Evolutionary conservation across 805 yeast genomes (phyloP).

Genomic region (Saccharomyces kudriavzevii): DNA sequence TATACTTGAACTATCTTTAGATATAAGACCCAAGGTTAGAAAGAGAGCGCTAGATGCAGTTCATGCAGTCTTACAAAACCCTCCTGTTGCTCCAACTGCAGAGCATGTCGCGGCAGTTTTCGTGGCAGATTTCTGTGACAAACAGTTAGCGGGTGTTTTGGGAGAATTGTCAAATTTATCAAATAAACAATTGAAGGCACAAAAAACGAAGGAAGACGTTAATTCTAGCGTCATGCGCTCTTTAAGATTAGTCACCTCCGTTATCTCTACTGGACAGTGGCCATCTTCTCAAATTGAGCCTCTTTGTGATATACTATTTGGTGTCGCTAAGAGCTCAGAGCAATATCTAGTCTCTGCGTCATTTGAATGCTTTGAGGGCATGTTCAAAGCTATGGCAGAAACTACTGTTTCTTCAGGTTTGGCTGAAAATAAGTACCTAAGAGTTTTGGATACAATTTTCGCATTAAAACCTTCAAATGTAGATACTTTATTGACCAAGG

Average conservation of each 20-base stretch:
- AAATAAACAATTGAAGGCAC: constrained; percentile 28
- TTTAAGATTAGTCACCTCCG: constrained; percentile 64
- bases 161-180: constrained; percentile 31
- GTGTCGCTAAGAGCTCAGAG: constrained; percentile 72
- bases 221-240: constrained; percentile 61
- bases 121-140: constrained; percentile 62
- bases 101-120: constrained; percentile 70
- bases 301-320: constrained; percentile 68
- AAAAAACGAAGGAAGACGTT: constrained; percentile 38
- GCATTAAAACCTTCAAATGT: constrained; percentile 73
- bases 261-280: constrained; percentile 76
- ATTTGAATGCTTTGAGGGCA: constrained; percentile 56
- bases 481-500: constrained; percentile 80
- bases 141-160: constrained; percentile 42
- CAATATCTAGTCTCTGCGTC: constrained; percentile 78
- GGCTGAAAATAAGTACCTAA: constrained; percentile 55
- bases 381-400: constrained; percentile 22
- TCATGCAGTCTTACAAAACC: constrained; percentile 48
- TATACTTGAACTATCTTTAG: constrained; percentile 67
- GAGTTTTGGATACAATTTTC: constrained; percentile 61
- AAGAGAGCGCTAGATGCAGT: constrained; percentile 91
- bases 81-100: constrained; percentile 69
- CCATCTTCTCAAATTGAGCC: constrained; percentile 60
- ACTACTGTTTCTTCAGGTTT: constrained; percentile 41
- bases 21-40: constrained; percentile 90